Base-by-base conservation (phyloP, 2,329 filamentous ascomycete species). In the Trichophyton equinum region DNA sequence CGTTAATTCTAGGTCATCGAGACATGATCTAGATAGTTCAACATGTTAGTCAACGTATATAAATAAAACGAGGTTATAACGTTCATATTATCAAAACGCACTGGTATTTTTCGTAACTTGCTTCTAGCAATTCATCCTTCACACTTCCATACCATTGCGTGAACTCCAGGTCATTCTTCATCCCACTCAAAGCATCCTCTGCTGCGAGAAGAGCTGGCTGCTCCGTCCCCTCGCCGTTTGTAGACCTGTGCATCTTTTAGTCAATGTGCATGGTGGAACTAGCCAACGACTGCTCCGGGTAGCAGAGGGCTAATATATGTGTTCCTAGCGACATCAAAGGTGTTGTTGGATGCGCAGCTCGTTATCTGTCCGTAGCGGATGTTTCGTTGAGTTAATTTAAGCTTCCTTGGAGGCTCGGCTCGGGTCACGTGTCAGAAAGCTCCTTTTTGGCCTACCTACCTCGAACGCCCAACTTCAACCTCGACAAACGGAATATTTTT, bases 91-190 rank as follows among this genome's bases (percentile, higher is more conserved):
- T 18, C 9, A 44, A 18, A 1, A 27, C 58, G 51, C 81, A 91
- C 85, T 87, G 78, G 72, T 96, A 96, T 71, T 92, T 85, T 66
- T 88, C 85, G 71, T 95, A 89, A 71, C 89, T 94, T 59, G 89
- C 85, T 68, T 91, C 83, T 33, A 95, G 77, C 69, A 97, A 75
- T 65, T 85, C 82, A 55, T 84, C 81, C 66, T 87, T 84, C 59
- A 86, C 71, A 22, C 74, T 75, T 64, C 78, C 75, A 69, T 85
- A 85, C 77, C 83, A 83, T 63, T 77, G 73, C 27, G 78, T 79
- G 59, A 85, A 82, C 7, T 84, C 82, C 30, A 85, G 70, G 65
- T 84, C 73, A 76, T 85, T 76, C 79, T 80, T 74, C 73, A 84
- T 65, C 62, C 77, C 68, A 15, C 40, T 11, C 7, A 57, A 20